Base-by-base conservation (phyloP, 164 flowering plant genomes). In the Akebia trifoliata region DNA sequence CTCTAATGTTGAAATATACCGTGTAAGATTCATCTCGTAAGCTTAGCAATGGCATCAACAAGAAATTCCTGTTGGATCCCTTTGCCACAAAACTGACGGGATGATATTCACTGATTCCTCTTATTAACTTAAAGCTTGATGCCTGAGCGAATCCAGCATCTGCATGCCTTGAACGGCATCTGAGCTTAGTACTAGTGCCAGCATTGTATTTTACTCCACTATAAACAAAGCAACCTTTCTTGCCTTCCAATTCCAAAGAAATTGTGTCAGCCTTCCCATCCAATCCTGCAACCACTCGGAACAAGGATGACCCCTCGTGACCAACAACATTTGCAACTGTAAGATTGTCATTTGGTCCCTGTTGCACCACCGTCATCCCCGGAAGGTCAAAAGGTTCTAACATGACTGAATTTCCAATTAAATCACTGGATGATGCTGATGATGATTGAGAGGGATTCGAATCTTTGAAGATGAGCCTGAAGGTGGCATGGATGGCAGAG, bases 21-120 rank as follows among this genome's bases (percentile, higher is more conserved):
- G 79, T 84, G 44, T 89, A 87, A 22, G 64, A 72, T 65, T 93
- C 97, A 73, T 93, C 96, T 56, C 71, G 73, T 54, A 86, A 45
- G 76, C 87, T 84, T 50, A 78, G 20, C 31, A 93, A 63, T 31
- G 99, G 97, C 42, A 61, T 56, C 60, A 93, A 60, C 68, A 90
- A 59, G 63, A 80, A 93, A 43, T 79, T 81, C 67, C 89, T 79
- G 40, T 42, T 67, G 1, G 31, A 62, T 28, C 99, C 97, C 62
- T 69, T 81, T 0, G 86, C 94, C 25, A 74, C 75, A 54, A 93
- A 93, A 78, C 96, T 90, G 53, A 93, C 81, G 2, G 90, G 89
- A 78, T 94, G 73, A 63, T 87, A 90, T 39, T 78, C 34, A 28
- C 73, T 73, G 2, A 77, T 31, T n/a, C 96, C 99, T 48, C 54